These are phyloP conservation scores for Xanthoconium separans DNA, from an alignment of 1,284 basidiomycete species.

Conservation along the genomic window DNA sequence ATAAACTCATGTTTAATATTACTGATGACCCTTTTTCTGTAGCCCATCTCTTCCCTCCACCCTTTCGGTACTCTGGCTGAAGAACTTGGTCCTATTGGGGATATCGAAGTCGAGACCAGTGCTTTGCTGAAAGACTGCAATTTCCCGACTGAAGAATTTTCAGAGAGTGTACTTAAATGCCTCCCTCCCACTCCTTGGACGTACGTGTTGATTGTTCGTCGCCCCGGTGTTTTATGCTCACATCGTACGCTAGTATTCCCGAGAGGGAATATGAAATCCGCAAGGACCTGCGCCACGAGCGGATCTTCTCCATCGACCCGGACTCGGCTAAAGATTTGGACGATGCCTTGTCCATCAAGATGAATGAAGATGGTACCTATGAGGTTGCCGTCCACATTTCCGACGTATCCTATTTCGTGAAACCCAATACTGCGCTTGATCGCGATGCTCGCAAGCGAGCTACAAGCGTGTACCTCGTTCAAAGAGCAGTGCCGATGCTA, in stretches of 20 bases:
- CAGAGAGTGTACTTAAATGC: slow-evolving; percentile 93
- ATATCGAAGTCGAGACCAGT: slow-evolving; percentile 96
- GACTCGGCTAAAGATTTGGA: slow-evolving; percentile 89
- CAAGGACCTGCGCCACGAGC: slow-evolving; percentile 81
- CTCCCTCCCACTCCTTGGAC: slow-evolving; percentile 93
- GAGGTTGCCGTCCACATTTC: slow-evolving; percentile 94
- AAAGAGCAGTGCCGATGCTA: slow-evolving; percentile 95
- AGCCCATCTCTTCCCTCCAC: slow-evolving; percentile 95
- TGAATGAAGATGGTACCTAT: slow-evolving; percentile 87
- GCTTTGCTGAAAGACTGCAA: slow-evolving; percentile 98
- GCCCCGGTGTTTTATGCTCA: slow-evolving; percentile 6
- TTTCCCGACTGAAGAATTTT: slow-evolving; percentile 93
- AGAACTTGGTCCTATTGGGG: slow-evolving; percentile 97
- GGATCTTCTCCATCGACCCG: slow-evolving; percentile 95
- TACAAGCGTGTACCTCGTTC: slow-evolving; percentile 95
- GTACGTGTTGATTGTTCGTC: slow-evolving; percentile 46
- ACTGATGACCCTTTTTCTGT: slow-evolving; percentile 16
- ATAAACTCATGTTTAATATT: not conserved
- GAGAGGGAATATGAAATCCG: slow-evolving; percentile 88
- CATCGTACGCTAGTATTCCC: slow-evolving; percentile 62
- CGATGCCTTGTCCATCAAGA: slow-evolving; percentile 88
- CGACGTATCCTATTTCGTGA: slow-evolving; percentile 96
- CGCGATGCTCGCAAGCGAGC: slow-evolving; percentile 97
- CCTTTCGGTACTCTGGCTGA: slow-evolving; percentile 99
- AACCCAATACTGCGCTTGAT: slow-evolving; percentile 94